Percentiles rank a stretch among this genome's conserved stretches.
These are phyloP conservation scores for Beauveria sp. DNA, from an alignment of 2,329 filamentous ascomycete genomes.

Conservation along the genomic window DNA sequence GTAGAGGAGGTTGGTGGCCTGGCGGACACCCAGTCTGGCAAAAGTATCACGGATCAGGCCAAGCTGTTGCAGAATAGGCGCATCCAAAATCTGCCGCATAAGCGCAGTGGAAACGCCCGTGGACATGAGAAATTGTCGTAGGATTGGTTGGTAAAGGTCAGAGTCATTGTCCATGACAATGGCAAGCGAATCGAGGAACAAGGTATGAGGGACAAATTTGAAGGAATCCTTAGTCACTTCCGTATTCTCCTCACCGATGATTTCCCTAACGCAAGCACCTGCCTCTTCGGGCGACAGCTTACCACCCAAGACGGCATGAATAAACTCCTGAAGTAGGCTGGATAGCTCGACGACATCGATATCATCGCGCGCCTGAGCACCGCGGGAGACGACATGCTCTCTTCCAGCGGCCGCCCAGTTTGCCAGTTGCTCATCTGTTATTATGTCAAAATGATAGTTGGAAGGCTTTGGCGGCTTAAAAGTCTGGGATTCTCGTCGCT, in stretches of 20 bases:
- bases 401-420: slow-evolving; percentile 63
- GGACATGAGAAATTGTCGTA: slow-evolving; percentile 63
- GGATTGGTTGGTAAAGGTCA: slow-evolving; percentile 34
- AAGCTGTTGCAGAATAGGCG: slow-evolving; percentile 63
- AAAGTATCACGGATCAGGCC: slow-evolving; percentile 84
- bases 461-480: slow-evolving; percentile 28
- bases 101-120: slow-evolving; percentile 63
- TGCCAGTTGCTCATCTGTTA: slow-evolving; percentile 62
- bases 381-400: slow-evolving; percentile 58
- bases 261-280: slow-evolving; percentile 65
- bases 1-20: slow-evolving; percentile 88
- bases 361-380: slow-evolving; percentile 55
- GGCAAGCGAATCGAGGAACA: slow-evolving; percentile 79
- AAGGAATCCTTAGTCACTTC: slow-evolving; percentile 42
- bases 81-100: slow-evolving; percentile 80
- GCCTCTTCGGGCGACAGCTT: slow-evolving; percentile 61
- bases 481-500: background rate
- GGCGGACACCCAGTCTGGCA: slow-evolving; percentile 71
- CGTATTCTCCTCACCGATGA: slow-evolving; percentile 52
- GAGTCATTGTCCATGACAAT: slow-evolving; percentile 68
- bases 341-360: slow-evolving; percentile 63
- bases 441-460: slow-evolving; percentile 63
- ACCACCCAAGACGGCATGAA: slow-evolving; percentile 64
- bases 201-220: slow-evolving; percentile 53
- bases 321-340: slow-evolving; percentile 75